A percentile compares a stretch with the other conserved stretches of the same genome.
Conservation (phyloP, 2,329 filamentous ascomycete genomes). For the Chalara sp. region DNA sequence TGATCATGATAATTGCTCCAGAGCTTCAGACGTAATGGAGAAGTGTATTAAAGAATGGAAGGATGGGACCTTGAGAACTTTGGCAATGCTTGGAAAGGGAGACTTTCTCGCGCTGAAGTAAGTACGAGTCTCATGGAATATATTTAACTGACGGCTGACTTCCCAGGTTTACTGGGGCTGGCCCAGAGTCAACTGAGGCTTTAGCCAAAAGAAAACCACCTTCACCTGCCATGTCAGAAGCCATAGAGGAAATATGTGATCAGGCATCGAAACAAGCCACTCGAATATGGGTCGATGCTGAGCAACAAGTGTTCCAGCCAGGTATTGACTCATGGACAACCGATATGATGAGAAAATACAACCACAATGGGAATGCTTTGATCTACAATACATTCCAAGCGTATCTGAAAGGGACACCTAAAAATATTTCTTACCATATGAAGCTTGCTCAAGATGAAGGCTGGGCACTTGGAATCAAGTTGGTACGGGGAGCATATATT, state of each 20-base stretch:
- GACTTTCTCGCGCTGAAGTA: slow-evolving; percentile 47
- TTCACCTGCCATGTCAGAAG: slow-evolving; percentile 35
- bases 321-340: slow-evolving; percentile 46
- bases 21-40: slow-evolving; percentile 1
- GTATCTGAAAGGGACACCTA: slow-evolving; percentile 41
- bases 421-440: slow-evolving; percentile 38
- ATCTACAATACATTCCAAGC: slow-evolving; percentile 47
- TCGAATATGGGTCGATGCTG: slow-evolving; percentile 45
- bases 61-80: slow-evolving; percentile 43
- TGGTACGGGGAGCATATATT: slow-evolving; percentile 47
- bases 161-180: slow-evolving; percentile 40
- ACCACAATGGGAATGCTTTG: slow-evolving; percentile 33
- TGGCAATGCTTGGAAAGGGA: slow-evolving; percentile 43
- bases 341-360: slow-evolving; percentile 45
- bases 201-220: slow-evolving; percentile 33
- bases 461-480: slow-evolving; percentile 44
- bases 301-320: slow-evolving; percentile 44
- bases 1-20: not conserved
- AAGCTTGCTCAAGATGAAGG: slow-evolving; percentile 36
- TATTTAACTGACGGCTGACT: slow-evolving; percentile 2
- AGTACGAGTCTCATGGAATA: not conserved
- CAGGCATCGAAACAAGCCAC: slow-evolving; percentile 23
- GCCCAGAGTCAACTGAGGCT: slow-evolving; percentile 33
- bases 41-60: slow-evolving; percentile 32
- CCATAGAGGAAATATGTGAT: slow-evolving; percentile 27